Base-by-base conservation (phyloP, 2,329 filamentous ascomycete genomes). In the Epichloe amarillans region DNA sequence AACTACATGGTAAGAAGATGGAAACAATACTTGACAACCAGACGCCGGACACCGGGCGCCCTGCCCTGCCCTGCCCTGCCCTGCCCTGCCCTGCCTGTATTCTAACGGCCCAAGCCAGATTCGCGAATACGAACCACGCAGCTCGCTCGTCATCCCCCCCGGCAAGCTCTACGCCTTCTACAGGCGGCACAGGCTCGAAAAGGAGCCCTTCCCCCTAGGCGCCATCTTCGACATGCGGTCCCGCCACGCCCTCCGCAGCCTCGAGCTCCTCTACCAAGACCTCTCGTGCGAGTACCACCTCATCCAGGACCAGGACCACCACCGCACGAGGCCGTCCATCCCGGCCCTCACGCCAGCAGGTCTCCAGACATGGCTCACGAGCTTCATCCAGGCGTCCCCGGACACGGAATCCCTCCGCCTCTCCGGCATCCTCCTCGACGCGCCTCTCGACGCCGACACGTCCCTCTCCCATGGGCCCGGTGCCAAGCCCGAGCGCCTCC, bases 131-230 rank as follows among this genome's bases (percentile, higher is more conserved):
- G 57, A 56, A n/a, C 63, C 64, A 4, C 53, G 50, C 36, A 58
- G 61, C 47, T 64, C 62, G 2, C 49, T 91, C 15, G 85, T 93
- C 41, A 74, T 95, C 37, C 79, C 84, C 0, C 88, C 88, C 0
- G 69, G 79, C 5, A 93, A 93, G 67, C 77, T 95, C 71, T 74
- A 79, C 14, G 73, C 75, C 46, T 87, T 90, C 57, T 94, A 94
- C 61, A 72, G 77, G 15, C 76, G 79, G 50, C 84, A 84, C 52
- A 74, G 74, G 47, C 64, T 89, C 2, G 67, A 77, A 0, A 68
- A 74, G 14, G 88, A 94, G 59, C 70, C 74, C 3, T 83, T 62
- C 82, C 80, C 80, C 2, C 88, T 87, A 71, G 66, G 77, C 56
- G 74, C 83, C 46, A 72, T 82, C 19, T 83, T 83, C 55, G 72